Base-by-base conservation (phyloP, 73 alveolate genomes). In the Halteria grandinella region DNA sequence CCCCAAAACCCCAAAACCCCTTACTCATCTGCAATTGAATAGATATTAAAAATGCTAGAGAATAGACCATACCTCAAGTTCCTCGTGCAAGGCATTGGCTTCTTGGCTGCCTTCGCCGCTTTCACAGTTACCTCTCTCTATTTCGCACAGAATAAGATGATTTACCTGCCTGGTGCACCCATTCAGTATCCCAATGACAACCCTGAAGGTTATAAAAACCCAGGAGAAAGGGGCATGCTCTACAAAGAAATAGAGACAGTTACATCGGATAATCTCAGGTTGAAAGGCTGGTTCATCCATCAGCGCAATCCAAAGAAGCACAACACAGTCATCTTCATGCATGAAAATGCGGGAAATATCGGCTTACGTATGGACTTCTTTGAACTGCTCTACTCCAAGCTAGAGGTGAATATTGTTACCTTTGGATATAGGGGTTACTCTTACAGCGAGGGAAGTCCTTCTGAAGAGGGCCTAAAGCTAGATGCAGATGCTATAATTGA, bases 261-360 rank as follows among this genome's bases (percentile, higher is more conserved):
- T 29, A 83, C 96, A 18, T 44, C 47, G 37, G 97, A 91, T 59
- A 81, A 81, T 37, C 17, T 73, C 33, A 87, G 47, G 50, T 49
- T 87, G 45, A 73, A 60, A 11, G 95, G 93, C 15, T 93, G 98
- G 96, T 69, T 93, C 29, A 74, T 91, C 48, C 55, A 76, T 52
- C 60, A 55, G 58, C 50, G 55, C 18, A 43, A 75, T 23, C 41
- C 77, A 27, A 20, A 39, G 14, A 28, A 18, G 21, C 14, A 21
- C 27, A 50, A 20, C 3, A 84, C 98, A 0, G 69, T 97, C 1
- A 55, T 97, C 25, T 97, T 87, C 88, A 91, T 95, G 76, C 99
- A 97, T 64, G 99, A 88, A 76, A 95, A 95, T 69, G 99, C 99
- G 57, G 99, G 99, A 72, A 97, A 96, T 83, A 82, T 96, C 33